A percentile compares a stretch with the other conserved stretches of the same genome.
phyloP scores from a whole-genome alignment of 129 eudicot species.

The Gnaphalium uliginosum region DNA sequence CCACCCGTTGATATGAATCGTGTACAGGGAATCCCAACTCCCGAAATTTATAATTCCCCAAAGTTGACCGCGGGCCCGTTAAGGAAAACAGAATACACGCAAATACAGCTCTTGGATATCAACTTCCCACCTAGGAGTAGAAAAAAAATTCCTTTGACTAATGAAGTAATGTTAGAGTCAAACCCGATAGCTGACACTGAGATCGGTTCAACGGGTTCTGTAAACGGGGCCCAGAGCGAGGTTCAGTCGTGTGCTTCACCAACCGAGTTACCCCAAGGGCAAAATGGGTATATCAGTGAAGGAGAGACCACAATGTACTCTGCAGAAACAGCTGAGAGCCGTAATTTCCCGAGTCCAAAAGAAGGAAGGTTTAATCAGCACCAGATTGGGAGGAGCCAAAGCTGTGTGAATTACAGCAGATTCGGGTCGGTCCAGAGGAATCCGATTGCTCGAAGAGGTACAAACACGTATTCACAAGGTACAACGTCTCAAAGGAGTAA shows the following conservation, averaged over 20 bases:
- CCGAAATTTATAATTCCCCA: conserved; percentile 34
- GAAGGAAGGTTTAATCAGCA: conserved; percentile 45
- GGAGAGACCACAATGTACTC: conserved; percentile 96
- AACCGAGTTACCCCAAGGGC: conserved; percentile 32
- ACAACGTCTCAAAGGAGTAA: conserved; percentile 86
- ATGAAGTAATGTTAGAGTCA: conserved; percentile 32
- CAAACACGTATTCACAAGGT: conserved; percentile 74
- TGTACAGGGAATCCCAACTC: conserved; percentile 39
- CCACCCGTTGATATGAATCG: conserved; percentile 7
- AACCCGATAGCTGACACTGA: conserved; percentile 49
- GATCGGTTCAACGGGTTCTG: conserved; percentile 62
- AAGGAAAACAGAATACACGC: conserved; percentile 48
- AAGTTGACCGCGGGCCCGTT: conserved; percentile 35
- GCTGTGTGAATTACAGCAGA: conserved; percentile 81
- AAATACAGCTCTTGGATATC: conserved; percentile 65
- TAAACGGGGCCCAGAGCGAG: conserved; percentile 60
- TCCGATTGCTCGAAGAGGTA: conserved; percentile 57
- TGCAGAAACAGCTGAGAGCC: conserved; percentile 94
- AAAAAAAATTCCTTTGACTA: conserved; percentile 25
- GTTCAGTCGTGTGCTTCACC: conserved; percentile 71
- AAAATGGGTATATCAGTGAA: conserved; percentile 71
- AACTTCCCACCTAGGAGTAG: conserved; percentile 61
- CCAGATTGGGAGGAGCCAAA: conserved; percentile 84
- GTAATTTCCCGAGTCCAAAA: conserved; percentile 67
- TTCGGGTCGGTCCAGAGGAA: conserved; percentile 59